phyloP scores from a whole-genome alignment of 352 stramenopile genomes.

The Phytophthora pisi region DNA sequence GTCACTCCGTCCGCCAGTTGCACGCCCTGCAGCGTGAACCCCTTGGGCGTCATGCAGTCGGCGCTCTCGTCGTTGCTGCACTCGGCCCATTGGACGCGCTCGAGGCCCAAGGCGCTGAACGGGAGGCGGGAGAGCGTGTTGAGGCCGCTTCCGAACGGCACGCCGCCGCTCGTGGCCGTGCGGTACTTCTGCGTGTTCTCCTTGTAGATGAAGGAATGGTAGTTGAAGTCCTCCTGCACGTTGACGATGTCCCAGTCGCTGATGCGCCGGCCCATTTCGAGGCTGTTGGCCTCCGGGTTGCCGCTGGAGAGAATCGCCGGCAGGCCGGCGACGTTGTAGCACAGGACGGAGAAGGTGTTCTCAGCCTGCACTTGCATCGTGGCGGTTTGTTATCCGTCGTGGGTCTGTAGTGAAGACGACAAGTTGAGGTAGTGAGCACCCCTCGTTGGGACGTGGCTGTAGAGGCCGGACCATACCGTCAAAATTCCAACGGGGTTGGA shows the following conservation, averaged over 20 bases:
- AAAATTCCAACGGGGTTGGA: no score
- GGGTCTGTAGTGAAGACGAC: conserved; percentile 9
- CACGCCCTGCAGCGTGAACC: conserved; percentile 52
- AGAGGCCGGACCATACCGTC: background rate
- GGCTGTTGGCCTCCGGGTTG: conserved; percentile 41
- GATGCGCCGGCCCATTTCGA: conserved; percentile 57
- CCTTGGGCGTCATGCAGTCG: conserved; percentile 65
- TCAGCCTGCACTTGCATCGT: conserved; percentile 35
- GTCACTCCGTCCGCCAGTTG: conserved; percentile 48
- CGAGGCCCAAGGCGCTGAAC: conserved; percentile 44
- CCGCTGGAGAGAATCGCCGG: conserved; percentile 53
- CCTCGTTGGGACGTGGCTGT: background rate
- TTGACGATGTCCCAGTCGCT: conserved; percentile 47
- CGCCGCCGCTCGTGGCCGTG: conserved; percentile 52
- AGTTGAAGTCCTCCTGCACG: conserved; percentile 55
- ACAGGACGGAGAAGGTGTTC: conserved; percentile 49
- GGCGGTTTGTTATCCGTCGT: background rate
- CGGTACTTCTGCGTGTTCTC: conserved; percentile 49
- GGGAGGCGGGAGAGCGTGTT: conserved; percentile 55
- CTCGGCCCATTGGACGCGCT: conserved; percentile 47
- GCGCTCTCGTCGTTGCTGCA: conserved; percentile 53
- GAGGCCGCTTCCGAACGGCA: conserved; percentile 51
- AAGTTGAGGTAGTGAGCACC: conserved; percentile 22
- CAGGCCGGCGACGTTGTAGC: conserved; percentile 55
- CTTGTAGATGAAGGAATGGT: conserved; percentile 44